Conservation (phyloP, 768 basidiomycete genomes). For the Tricholoma sp. region DNA sequence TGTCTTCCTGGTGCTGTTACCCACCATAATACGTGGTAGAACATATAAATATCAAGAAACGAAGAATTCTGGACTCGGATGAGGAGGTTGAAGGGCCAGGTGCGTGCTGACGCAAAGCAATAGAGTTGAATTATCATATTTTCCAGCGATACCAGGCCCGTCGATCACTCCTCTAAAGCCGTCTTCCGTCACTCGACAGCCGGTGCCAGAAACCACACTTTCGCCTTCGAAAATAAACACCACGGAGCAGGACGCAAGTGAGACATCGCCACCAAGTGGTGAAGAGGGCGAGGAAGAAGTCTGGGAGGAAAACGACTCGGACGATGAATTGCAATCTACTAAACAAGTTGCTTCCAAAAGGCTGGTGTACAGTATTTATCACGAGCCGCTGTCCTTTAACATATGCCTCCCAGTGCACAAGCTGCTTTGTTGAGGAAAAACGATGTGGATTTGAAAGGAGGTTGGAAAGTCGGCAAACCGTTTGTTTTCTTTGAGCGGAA, state of each 20-base stretch:
- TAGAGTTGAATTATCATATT: background rate
- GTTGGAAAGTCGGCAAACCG: constrained; percentile 85
- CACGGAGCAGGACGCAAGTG: constrained; percentile 20
- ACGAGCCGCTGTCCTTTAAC: background rate
- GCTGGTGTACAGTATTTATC: constrained; percentile 32
- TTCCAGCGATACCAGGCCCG: background rate
- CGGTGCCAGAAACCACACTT: background rate
- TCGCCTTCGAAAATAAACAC: background rate
- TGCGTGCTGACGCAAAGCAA: background rate
- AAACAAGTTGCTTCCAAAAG: constrained; percentile 53
- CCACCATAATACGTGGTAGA: constrained; percentile 16
- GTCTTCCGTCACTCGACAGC: constrained; percentile 9
- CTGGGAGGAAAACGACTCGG: constrained; percentile 24
- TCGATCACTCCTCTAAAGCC: constrained; percentile 10
- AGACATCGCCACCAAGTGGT: constrained; percentile 13
- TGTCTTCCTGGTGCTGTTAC: background rate
- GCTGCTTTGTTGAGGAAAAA: constrained; percentile 52
- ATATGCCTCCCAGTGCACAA: constrained; percentile 49
- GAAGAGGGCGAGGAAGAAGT: constrained; percentile 31
- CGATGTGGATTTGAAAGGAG: constrained; percentile 74
- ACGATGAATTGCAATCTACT: constrained; percentile 28
- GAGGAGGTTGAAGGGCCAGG: constrained; percentile 36
- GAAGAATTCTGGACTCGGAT: constrained; percentile 50
- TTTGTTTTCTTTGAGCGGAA: constrained; percentile 35
- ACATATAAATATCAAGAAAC: constrained; percentile 39